Conservation (phyloP, 108 stramenopile species). For the Mayamaea pseudoterrestris region DNA sequence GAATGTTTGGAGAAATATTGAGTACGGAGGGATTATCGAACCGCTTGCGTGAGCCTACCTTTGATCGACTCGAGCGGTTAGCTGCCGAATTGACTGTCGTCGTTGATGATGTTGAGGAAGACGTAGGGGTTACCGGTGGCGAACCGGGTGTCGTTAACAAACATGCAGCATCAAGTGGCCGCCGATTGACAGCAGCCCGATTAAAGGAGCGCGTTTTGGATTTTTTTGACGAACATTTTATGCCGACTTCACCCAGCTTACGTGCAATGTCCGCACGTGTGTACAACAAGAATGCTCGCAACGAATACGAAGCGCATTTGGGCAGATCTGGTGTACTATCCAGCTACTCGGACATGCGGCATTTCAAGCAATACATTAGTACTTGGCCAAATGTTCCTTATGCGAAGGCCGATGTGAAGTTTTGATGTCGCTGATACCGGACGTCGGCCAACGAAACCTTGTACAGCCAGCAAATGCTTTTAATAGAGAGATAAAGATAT, state of each 20-base stretch:
- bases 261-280: slow-evolving; percentile 58
- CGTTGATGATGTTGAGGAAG: slow-evolving; percentile 4
- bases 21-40: slow-evolving; percentile 28
- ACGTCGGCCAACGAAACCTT: too few species aligned
- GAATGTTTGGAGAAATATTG: slow-evolving; percentile 63
- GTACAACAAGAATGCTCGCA: slow-evolving; percentile 49
- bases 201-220: slow-evolving; percentile 53
- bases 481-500: too few species aligned
- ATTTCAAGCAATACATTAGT: slow-evolving; percentile 61
- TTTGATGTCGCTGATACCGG: not conserved
- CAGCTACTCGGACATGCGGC: slow-evolving; percentile 51
- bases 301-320: slow-evolving; percentile 43
- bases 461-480: too few species aligned
- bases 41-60: slow-evolving; percentile 34
- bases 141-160: too few species aligned
- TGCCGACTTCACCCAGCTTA: slow-evolving; percentile 32
- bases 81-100: slow-evolving; percentile 46
- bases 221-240: slow-evolving; percentile 57
- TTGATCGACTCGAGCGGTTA: slow-evolving; percentile 59
- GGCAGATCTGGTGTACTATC: slow-evolving; percentile 56
- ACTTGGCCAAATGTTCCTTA: slow-evolving; percentile 66
- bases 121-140: not conserved
- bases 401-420: too few species aligned
- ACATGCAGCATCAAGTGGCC: too few species aligned
- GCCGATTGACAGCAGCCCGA: too few species aligned